A percentile compares a stretch with the other conserved stretches of the same genome.
Conservation (phyloP, 2,329 filamentous ascomycete genomes). For the Myrmaecium sp. region DNA sequence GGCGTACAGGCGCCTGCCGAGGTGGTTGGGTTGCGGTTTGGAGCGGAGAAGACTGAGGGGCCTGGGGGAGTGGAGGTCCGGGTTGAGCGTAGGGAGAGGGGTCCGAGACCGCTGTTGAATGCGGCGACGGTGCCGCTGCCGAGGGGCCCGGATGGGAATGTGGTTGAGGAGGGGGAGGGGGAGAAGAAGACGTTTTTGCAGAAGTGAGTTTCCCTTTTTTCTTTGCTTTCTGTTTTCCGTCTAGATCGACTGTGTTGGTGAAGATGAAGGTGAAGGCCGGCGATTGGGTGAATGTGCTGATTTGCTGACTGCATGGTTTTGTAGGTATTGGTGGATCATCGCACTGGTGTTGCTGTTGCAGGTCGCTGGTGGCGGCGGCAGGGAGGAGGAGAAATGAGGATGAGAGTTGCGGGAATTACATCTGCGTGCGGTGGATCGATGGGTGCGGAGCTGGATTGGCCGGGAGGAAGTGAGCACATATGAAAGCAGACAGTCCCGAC, state of each 20-base stretch:
- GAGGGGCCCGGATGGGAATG: slow-evolving; percentile 39
- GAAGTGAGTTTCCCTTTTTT: slow-evolving; percentile 23
- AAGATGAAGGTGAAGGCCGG: slow-evolving; percentile 6
- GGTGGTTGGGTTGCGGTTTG: slow-evolving; percentile 25
- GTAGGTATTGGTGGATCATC: slow-evolving; percentile 35
- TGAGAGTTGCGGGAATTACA: no score
- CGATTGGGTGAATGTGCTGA: neutral
- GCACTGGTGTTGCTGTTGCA: slow-evolving; percentile 30
- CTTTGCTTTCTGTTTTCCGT: neutral
- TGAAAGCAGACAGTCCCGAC: no score
- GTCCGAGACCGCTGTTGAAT: slow-evolving; percentile 28
- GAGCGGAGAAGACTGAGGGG: slow-evolving; percentile 6
- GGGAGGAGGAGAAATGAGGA: no score
- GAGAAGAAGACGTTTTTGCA: slow-evolving; percentile 33
- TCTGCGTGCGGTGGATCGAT: no score
- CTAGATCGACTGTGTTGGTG: neutral
- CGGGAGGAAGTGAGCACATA: no score
- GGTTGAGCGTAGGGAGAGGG: slow-evolving; percentile 20
- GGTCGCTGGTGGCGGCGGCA: slow-evolving; percentile 25
- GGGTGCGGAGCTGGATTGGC: no score
- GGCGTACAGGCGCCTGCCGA: slow-evolving; percentile 26
- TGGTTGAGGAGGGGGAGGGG: slow-evolving; percentile 29
- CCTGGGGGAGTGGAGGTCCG: slow-evolving; percentile 25
- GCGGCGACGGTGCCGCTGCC: slow-evolving; percentile 38
- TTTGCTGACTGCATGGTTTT: slow-evolving; percentile 6